phyloP scores from a whole-genome alignment of 1,284 basidiomycete species.

The Cystobasidium slooffiae region DNA sequence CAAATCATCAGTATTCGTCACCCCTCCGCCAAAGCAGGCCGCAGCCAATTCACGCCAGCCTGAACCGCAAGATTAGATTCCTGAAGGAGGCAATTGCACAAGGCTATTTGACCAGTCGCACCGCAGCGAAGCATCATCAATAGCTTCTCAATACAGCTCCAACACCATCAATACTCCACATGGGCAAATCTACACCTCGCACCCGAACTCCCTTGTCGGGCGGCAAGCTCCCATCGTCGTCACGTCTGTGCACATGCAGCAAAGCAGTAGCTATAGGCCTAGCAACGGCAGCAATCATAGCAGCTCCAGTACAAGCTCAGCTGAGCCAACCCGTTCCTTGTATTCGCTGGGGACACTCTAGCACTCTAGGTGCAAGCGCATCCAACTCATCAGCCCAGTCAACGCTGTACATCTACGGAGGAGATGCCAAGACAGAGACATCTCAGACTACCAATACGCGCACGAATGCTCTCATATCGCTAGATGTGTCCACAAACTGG shows the following conservation, averaged over 20 bases:
- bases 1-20: too few relatives aligned
- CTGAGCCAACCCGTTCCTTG: slow-evolving; percentile 28
- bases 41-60: too few relatives aligned
- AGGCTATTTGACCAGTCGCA: too few relatives aligned
- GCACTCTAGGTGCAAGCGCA: slow-evolving; percentile 14
- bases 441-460: slow-evolving; percentile 47
- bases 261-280: background rate
- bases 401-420: slow-evolving; percentile 46
- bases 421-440: slow-evolving; percentile 45
- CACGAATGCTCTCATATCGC: slow-evolving; percentile 52
- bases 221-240: too few relatives aligned
- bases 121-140: too few relatives aligned
- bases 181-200: background rate
- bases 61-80: too few relatives aligned
- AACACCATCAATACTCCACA: background rate
- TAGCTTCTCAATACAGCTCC: too few relatives aligned
- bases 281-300: slow-evolving; percentile 5
- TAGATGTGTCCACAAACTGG: slow-evolving; percentile 49
- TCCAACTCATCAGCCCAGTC: slow-evolving; percentile 26
- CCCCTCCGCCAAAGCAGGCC: too few relatives aligned
- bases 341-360: slow-evolving; percentile 33
- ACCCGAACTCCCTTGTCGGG: background rate
- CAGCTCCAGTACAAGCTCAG: slow-evolving; percentile 9
- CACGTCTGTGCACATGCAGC: background rate
- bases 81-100: too few relatives aligned